phyloP scores from a whole-genome alignment of 768 basidiomycete species.

The Naganishia vishniacii region DNA sequence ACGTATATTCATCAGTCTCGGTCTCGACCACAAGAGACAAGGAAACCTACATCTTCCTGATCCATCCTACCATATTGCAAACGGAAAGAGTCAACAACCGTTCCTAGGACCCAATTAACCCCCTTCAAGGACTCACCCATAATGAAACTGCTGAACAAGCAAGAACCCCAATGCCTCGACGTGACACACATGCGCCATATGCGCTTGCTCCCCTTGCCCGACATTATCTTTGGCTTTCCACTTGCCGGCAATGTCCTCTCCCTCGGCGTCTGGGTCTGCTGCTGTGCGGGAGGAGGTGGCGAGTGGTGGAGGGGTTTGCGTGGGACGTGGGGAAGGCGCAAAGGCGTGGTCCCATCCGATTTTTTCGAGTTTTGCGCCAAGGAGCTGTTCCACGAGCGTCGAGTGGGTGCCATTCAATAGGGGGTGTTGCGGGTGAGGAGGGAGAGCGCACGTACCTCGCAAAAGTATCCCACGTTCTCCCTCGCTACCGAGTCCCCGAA shows the following conservation, averaged over 20 bases:
- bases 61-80: conserved; percentile 14
- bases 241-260: not conserved
- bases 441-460: conserved; percentile 31
- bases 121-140: conserved; percentile 34
- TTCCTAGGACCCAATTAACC: conserved; percentile 20
- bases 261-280: not conserved
- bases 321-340: not conserved
- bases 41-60: conserved; percentile 11
- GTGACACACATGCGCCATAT: conserved; percentile 32
- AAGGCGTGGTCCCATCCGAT: not conserved
- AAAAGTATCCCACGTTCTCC: conserved; percentile 34
- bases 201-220: not conserved
- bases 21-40: not conserved
- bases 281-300: not conserved
- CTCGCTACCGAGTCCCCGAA: conserved; percentile 35
- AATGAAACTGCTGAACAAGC: conserved; percentile 37
- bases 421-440: too few relatives aligned
- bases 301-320: not conserved
- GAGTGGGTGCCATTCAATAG: too few relatives aligned
- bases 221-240: not conserved
- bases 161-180: conserved; percentile 33
- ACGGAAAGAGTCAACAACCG: not conserved
- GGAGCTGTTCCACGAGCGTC: not conserved
- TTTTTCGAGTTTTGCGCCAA: not conserved
- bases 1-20: not conserved